A percentile compares a stretch with the other conserved stretches of the same genome.
Conservation (phyloP, 2,329 filamentous ascomycete species). For the Macrophomina phaseolina region DNA sequence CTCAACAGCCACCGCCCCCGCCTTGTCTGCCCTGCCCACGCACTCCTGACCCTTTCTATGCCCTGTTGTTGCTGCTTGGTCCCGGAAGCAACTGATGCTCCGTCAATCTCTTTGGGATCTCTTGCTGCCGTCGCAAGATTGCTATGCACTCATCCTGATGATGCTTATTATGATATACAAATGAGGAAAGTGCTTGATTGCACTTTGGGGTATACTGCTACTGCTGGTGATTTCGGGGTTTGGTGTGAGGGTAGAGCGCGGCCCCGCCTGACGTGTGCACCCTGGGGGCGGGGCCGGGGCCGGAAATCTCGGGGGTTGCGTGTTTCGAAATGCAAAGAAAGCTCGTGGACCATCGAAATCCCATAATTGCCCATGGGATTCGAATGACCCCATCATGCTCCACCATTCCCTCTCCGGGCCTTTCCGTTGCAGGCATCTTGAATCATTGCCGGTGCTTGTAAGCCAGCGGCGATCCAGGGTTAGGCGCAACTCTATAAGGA, state of each 20-base stretch:
- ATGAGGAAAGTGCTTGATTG: background rate
- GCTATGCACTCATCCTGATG: constrained; percentile 13
- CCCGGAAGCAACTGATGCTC: background rate
- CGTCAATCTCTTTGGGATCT: background rate
- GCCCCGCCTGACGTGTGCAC: background rate
- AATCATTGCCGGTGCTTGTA: constrained; percentile 22
- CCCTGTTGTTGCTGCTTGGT: constrained; percentile 3
- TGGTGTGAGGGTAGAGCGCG: background rate
- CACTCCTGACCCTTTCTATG: background rate
- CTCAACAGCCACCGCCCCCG: background rate
- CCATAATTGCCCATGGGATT: background rate
- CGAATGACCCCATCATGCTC: background rate
- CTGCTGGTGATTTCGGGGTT: background rate
- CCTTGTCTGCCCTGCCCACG: background rate
- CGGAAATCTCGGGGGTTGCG: background rate
- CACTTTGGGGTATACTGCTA: constrained; percentile 23
- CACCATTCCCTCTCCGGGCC: background rate
- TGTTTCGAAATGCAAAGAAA: constrained; percentile 2
- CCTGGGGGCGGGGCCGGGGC: too few relatives aligned
- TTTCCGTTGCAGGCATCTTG: background rate
- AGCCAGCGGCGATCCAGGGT: constrained; percentile 8
- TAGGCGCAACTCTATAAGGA: constrained; percentile 27
- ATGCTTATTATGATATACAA: constrained; percentile 22
- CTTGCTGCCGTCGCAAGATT: background rate
- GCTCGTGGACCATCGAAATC: background rate